Percentiles rank a stretch among this genome's conserved stretches.
These are phyloP conservation scores for Aspergillus campestris DNA, from an alignment of 495 filamentous ascomycete species.

Conservation along the genomic window DNA sequence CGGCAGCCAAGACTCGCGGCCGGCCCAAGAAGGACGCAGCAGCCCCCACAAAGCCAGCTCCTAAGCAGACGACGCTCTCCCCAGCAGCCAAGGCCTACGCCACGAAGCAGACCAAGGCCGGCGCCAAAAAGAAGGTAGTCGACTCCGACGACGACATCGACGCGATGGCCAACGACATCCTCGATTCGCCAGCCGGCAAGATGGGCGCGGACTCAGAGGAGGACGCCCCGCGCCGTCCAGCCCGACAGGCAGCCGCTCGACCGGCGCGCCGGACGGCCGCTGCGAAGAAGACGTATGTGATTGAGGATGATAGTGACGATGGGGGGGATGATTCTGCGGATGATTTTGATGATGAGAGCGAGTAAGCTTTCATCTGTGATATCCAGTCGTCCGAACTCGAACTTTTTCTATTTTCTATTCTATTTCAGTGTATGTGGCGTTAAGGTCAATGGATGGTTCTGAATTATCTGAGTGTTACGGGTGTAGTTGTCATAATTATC, in stretches of 20 bases:
- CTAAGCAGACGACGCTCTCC: slow-evolving; percentile 48
- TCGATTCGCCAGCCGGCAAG: slow-evolving; percentile 40
- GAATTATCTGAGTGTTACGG: too few species aligned
- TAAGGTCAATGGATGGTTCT: too few species aligned
- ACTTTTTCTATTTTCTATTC: too few species aligned
- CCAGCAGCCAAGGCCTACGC: slow-evolving; percentile 80
- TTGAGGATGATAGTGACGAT: slow-evolving; percentile 46
- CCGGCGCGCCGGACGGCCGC: slow-evolving; percentile 47
- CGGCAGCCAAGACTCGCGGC: slow-evolving; percentile 41
- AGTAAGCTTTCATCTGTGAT: too few species aligned
- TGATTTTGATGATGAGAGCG: slow-evolving; percentile 35
- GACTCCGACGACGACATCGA: slow-evolving; percentile 43
- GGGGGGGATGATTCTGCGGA: slow-evolving; percentile 26
- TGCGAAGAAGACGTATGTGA: slow-evolving; percentile 45
- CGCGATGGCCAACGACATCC: slow-evolving; percentile 48
- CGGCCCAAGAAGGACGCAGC: slow-evolving; percentile 44
- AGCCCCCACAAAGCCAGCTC: slow-evolving; percentile 20
- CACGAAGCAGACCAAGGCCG: slow-evolving; percentile 56
- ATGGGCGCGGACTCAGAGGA: slow-evolving; percentile 30
- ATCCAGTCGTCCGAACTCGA: too few species aligned
- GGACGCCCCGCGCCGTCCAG: slow-evolving; percentile 24
- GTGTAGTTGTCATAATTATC: too few species aligned
- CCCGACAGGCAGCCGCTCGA: slow-evolving; percentile 31
- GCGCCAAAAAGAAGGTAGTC: slow-evolving; percentile 27
- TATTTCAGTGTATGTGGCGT: too few species aligned